Evolutionary conservation across 345 rosid genomes (phyloP), one percentile per base, ranked within the genome.

Genomic region (Citrus trifoliata): DNA sequence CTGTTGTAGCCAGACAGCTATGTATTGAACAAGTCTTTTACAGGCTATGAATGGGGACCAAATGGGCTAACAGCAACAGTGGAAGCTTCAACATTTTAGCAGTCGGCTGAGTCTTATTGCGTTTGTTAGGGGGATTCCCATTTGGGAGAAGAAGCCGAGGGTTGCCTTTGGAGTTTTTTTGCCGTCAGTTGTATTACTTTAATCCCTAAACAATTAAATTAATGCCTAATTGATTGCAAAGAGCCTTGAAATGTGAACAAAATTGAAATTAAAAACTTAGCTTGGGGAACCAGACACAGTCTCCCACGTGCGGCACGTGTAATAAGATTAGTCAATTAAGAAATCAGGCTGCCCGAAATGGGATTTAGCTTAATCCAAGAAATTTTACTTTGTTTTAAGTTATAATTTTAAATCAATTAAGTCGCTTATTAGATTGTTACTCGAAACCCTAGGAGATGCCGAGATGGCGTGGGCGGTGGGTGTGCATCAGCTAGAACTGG

Each of bases 261-360:
- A 65, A 65, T 7, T 65, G 7, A 18, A 32, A 42, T 62, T 38
- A 22, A 58, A 56, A 67, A 62, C 72, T 33, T 63, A 51, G 79
- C 64, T 74, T 73, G 51, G 80, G 79, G 83, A 84, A 88, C 73
- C 80, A 69, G 87, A 86, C 95, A 87, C 92, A 78, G 96, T 90
- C 91, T 85, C 93, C 98, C 93, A 90, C 97, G 86, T 84, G 95
- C 71, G 77, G 87, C 95, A 90, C 89, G 93, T 93, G 91, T 78
- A 66, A 83, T 61, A 82, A 85, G 86, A 88, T 83, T 80, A 84
- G 82, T 87, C 84, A 80, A 85, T 83, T 79, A 79, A 67, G 53
- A 78, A 67, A 82, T 76, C 76, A 51, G 22, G 79, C 37, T 27
- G 68, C 13, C 69, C 35, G 69, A 65, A 65, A 19, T 42, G 10